Conservation (phyloP, 2,329 filamentous ascomycete species). For the Epichloe elymi region DNA sequence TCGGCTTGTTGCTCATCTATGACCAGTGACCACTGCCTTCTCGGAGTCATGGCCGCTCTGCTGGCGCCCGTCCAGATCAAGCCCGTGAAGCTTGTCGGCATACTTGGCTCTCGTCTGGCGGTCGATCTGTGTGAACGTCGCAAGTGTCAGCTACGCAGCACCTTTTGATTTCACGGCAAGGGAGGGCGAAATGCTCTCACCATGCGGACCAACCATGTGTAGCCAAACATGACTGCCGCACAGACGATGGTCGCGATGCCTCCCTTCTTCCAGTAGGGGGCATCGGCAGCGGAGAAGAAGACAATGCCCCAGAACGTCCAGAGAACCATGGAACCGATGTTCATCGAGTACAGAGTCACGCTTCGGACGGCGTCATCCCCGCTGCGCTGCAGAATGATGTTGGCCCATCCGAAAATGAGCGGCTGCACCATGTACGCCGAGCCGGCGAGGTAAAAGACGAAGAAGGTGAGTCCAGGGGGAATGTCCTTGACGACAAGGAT, state of each 20-base stretch:
- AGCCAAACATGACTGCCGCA: background rate
- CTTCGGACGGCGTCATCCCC: background rate
- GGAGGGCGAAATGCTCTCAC: background rate
- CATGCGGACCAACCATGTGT: background rate
- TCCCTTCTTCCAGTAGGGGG: background rate
- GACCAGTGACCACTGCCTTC: background rate
- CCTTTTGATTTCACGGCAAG: background rate
- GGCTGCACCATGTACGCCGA: background rate
- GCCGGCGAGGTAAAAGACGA: background rate
- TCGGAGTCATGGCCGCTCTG: background rate
- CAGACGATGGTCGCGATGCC: background rate
- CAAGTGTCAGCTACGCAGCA: background rate
- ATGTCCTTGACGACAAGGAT: background rate
- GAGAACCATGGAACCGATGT: background rate
- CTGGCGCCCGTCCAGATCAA: background rate
- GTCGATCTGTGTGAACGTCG: background rate
- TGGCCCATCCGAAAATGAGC: background rate
- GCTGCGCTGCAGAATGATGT: background rate
- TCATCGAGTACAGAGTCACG: background rate
- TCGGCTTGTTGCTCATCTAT: background rate
- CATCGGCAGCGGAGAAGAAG: background rate
- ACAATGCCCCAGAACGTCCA: background rate
- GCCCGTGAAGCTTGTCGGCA: background rate
- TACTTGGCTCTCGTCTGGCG: background rate
- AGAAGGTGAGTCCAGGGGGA: background rate